Evolutionary conservation across 2,329 filamentous ascomycete species (phyloP).

Genomic region (Ophiosphaerella herpotricha): DNA sequence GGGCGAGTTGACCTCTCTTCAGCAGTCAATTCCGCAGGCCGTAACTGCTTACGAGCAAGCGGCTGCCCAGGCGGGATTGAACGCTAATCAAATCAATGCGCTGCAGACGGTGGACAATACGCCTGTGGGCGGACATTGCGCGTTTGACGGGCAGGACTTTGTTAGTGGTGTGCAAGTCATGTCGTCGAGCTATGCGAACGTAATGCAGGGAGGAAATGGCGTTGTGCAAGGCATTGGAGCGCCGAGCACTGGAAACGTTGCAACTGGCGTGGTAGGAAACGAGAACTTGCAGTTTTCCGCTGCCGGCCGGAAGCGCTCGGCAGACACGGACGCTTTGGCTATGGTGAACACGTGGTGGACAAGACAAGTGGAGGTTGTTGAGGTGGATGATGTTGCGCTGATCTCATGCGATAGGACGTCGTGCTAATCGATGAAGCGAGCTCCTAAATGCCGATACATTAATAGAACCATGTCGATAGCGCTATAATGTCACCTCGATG

Average conservation of each 20-base stretch:
- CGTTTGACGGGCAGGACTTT: conserved; percentile 61
- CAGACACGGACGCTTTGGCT: conserved; percentile 11
- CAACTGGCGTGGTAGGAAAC: conserved; percentile 56
- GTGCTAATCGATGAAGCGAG: conserved; percentile 13
- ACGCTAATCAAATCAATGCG: conserved; percentile 51
- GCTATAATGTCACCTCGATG: too few relatives aligned
- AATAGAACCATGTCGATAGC: neutral
- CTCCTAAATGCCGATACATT: neutral
- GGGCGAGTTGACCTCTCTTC: conserved; percentile 56
- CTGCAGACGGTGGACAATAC: conserved; percentile 63
- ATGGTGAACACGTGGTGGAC: conserved; percentile 40
- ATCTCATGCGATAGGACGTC: conserved; percentile 31
- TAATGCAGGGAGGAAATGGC: conserved; percentile 60
- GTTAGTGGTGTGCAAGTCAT: conserved; percentile 63
- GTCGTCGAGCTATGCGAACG: conserved; percentile 56
- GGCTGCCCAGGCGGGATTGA: conserved; percentile 52
- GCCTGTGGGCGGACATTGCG: conserved; percentile 62
- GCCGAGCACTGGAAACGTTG: conserved; percentile 50
- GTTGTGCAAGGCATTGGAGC: conserved; percentile 53
- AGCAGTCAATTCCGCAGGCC: conserved; percentile 57
- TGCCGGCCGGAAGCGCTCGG: conserved; percentile 30
- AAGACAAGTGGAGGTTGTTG: conserved; percentile 22
- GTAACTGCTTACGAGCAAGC: conserved; percentile 58
- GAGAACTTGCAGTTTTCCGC: conserved; percentile 51
- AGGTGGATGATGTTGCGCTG: conserved; percentile 23